Evolutionary conservation across 2,329 filamentous ascomycete genomes (phyloP).

Genomic region (Penicillium sp.): DNA sequence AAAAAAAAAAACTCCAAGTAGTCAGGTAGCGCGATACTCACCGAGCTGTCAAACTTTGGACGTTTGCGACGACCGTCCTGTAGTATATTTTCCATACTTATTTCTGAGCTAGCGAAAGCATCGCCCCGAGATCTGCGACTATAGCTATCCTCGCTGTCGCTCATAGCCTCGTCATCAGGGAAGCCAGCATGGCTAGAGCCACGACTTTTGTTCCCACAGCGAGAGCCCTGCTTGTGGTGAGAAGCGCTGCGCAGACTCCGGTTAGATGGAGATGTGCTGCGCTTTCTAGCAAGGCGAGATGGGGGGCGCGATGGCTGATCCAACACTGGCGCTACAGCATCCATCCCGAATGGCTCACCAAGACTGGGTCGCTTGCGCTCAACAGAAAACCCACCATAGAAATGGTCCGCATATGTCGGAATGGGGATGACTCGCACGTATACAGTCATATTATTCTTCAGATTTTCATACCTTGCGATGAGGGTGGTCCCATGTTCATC

Average conservation of each 20-base stretch:
- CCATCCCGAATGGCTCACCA: constrained; percentile 65
- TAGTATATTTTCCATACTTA: constrained; percentile 96
- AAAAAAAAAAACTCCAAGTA: constrained; percentile 20
- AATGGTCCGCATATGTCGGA: constrained; percentile 51
- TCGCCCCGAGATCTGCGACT: constrained; percentile 77
- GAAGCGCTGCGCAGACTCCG: constrained; percentile 77
- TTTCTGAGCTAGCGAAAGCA: constrained; percentile 89
- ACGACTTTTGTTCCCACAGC: constrained; percentile 66
- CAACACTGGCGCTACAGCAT: constrained; percentile 49
- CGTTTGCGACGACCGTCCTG: constrained; percentile 94
- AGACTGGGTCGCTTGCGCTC: constrained; percentile 59
- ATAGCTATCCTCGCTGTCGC: constrained; percentile 80
- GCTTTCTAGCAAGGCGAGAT: constrained; percentile 70
- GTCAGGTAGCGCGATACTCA: constrained; percentile 55
- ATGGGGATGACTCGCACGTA: constrained; percentile 79
- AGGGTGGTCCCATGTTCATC: constrained; percentile 85
- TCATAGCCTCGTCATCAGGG: constrained; percentile 79
- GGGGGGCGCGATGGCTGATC: constrained; percentile 65
- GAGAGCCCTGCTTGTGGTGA: constrained; percentile 69
- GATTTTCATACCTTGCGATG: constrained; percentile 95
- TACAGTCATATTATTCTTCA: constrained; percentile 86
- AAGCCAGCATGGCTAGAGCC: constrained; percentile 60
- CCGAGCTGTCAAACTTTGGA: constrained; percentile 93
- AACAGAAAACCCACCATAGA: constrained; percentile 51
- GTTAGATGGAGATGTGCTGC: constrained; percentile 73